Evolutionary conservation across 2,329 filamentous ascomycete species (phyloP), one percentile per base, ranked within the genome.

Genomic region (Xylariaceae sp.): DNA sequence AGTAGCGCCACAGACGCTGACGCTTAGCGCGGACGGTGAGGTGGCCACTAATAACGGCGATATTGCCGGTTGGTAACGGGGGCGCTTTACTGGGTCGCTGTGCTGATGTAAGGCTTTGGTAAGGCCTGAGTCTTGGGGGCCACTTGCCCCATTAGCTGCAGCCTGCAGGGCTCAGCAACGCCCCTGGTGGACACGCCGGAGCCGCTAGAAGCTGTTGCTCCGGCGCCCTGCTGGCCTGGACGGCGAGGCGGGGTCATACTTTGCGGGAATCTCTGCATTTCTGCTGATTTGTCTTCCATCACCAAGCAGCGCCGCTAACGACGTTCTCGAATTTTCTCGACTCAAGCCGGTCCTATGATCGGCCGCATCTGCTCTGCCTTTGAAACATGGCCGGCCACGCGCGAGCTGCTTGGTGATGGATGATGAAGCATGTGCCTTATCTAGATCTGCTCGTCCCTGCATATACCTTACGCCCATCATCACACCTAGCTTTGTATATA

Each of bases 81-180:
- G 2, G 31, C 39, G 13, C 38, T 43, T 47, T 46, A 47, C 40
- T 45, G 45, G 38, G 47, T 38, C 16, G 34, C 31, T 18, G 36
- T 56, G 60, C 60, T 62, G 60, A 63, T 61, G 61, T 63, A 63
- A 63, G 57, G 54, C 48, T 57, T 63, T 63, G 56, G 61, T 64
- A 60, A 63, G 58, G 48, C 55, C 7, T 7, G 22, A 28, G 22
- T 5, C 22, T 28, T 28, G 22, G 22, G 22, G 31, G 36, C 22
- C 44, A 50, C 40, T 31, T 49, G 47, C 47, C 28, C 16, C 19
- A 6, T 31, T 48, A 34, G 48, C 45, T 44, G 48, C 45, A 48
- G 44, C 47, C 22, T 28, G 22, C 22, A 28, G 22, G 22, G 7
- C 22, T 28, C 4, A 28, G 22, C 22, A 28, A 28, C 22, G 22